Conservation (phyloP, 163 green algal genomes). For the Scenedesmus sp. region DNA sequence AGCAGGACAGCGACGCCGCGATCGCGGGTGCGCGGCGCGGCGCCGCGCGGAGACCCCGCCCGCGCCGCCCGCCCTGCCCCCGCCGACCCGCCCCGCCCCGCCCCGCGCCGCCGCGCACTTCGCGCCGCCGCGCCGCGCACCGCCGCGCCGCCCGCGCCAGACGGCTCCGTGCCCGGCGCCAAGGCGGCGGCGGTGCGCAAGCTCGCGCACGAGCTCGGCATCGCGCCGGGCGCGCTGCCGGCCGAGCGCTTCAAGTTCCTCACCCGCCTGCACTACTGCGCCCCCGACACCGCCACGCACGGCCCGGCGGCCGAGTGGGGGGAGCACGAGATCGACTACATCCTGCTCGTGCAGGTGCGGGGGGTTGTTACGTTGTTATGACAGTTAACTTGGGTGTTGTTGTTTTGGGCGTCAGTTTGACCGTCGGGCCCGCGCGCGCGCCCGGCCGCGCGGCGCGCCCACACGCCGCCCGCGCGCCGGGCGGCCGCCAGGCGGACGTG, state of each 20-base stretch:
- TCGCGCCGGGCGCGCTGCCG: slow-evolving; percentile 66
- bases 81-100: too few species aligned
- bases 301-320: slow-evolving; percentile 81
- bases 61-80: too few species aligned
- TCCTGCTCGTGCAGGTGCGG: slow-evolving; percentile 75
- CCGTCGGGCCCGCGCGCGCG: too few species aligned
- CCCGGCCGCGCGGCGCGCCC: too few species aligned
- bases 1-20: slow-evolving; percentile 71
- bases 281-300: slow-evolving; percentile 73
- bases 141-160: too few species aligned
- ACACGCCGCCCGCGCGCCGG: too few species aligned
- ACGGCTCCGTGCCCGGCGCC: slow-evolving; percentile 68
- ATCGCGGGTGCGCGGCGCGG: too few species aligned
- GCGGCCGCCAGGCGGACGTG: slow-evolving; percentile 70
- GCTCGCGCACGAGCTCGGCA: slow-evolving; percentile 97
- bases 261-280: slow-evolving; percentile 95
- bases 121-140: too few species aligned
- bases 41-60: too few species aligned
- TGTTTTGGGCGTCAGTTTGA: too few species aligned
- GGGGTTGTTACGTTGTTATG: neutral
- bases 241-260: slow-evolving; percentile 74
- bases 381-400: too few species aligned
- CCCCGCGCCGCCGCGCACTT: too few species aligned
- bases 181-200: slow-evolving; percentile 90
- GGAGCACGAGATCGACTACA: slow-evolving; percentile 99